phyloP scores from a whole-genome alignment of 495 filamentous ascomycete species.

The Cercophora scortea region DNA sequence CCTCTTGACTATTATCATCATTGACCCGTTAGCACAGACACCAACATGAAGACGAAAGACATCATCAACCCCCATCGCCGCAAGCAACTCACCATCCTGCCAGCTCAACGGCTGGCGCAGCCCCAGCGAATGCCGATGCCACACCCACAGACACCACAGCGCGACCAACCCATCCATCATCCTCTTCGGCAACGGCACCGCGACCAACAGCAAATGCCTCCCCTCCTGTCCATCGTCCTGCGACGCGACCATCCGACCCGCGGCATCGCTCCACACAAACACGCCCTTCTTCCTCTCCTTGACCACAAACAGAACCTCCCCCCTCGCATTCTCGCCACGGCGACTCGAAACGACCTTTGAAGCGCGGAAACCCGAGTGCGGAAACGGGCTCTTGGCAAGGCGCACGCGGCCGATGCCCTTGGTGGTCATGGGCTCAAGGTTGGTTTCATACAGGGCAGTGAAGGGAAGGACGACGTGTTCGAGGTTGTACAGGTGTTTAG shows the following conservation, averaged over 20 bases:
- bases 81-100: conserved; percentile 5
- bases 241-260: conserved; percentile 17
- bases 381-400: conserved; percentile 15
- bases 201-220: conserved; percentile 14
- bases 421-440: conserved; percentile 10
- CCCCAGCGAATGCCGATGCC: conserved; percentile 11
- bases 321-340: not conserved
- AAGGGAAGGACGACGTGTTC: conserved; percentile 11
- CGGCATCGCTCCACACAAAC: conserved; percentile 18
- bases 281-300: conserved; percentile 11
- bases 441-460: conserved; percentile 9
- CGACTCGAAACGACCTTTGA: no score
- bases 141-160: conserved; percentile 28
- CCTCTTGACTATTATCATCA: not conserved
- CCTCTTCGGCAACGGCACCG: conserved; percentile 15
- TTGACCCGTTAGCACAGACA: no score
- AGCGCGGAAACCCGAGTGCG: conserved; percentile 16
- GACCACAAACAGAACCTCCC: conserved; percentile 14
- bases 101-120: not conserved
- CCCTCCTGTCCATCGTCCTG: conserved; percentile 8
- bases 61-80: no score
- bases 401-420: conserved; percentile 14
- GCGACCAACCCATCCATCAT: conserved; percentile 24
- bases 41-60: not conserved
- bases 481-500: conserved; percentile 20